Evolutionary conservation across 2,329 filamentous ascomycete species (phyloP).

Genomic region (Xylaria sp.): DNA sequence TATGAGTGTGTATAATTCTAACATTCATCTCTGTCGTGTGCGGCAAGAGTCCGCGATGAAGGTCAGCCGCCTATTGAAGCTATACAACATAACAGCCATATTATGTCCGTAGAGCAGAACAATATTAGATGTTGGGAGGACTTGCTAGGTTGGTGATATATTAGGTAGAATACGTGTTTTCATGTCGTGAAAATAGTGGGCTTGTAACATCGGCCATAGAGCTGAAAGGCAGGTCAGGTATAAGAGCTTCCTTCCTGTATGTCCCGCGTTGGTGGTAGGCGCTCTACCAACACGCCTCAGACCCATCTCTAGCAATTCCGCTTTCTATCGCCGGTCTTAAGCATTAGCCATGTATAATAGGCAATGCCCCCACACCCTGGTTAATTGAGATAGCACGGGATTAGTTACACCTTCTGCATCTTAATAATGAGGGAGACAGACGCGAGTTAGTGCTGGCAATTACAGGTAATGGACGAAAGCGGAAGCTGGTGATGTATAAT

Average conservation of each 20-base stretch:
- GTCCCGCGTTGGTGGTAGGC: background rate
- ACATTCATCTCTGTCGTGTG: conserved; percentile 11
- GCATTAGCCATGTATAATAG: background rate
- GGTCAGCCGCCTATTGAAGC: background rate
- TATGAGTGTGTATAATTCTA: conserved; percentile 26
- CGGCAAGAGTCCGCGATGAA: conserved; percentile 23
- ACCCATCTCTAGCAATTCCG: background rate
- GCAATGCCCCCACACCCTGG: background rate
- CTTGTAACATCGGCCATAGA: background rate
- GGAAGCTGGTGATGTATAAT: background rate
- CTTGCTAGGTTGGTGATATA: background rate
- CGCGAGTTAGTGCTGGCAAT: too few relatives aligned
- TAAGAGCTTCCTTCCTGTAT: background rate
- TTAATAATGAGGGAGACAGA: background rate
- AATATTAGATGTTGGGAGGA: background rate
- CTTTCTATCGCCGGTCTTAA: background rate
- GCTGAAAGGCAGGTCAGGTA: background rate
- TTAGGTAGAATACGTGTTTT: background rate
- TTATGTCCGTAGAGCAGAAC: background rate
- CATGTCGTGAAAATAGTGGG: too few relatives aligned
- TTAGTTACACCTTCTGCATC: too few relatives aligned
- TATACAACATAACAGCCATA: too few relatives aligned
- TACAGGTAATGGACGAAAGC: too few relatives aligned
- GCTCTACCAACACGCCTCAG: background rate
- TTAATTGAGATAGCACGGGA: background rate